Base-by-base conservation (phyloP, 768 basidiomycete species). In the Leucocoprinus birnbaumii region DNA sequence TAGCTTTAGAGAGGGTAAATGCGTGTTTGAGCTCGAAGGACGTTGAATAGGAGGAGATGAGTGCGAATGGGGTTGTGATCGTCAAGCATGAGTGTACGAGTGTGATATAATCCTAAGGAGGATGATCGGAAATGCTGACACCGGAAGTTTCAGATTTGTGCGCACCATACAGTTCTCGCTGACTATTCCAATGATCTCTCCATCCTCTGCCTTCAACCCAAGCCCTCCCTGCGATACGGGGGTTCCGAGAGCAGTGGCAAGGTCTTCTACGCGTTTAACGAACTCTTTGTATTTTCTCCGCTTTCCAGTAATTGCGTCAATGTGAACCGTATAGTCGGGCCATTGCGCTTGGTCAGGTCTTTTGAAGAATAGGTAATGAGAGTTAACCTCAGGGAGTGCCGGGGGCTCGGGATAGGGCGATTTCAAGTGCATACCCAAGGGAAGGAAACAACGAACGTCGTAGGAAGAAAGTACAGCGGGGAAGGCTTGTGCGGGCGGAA, bases 121-220 rank as follows among this genome's bases (percentile, higher is more conserved):
- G 11, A 3, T 10, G 14, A 47, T 13, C 2, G 47, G 26, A 38
- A 35, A 50, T 44, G 3, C n/a, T 19, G 11, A n/a, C 14, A 27
- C 35, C 24, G 26, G 40, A 21, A 25, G 31, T 31, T 31, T 35
- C 16, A 48, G 42, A 27, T 43, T 27, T 11, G 1, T 14, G 66
- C 82, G 59, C 67, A 88, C 89, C 65, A 84, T 63, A 34, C 79
- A 84, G 63, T 91, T 91, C 44, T 85, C 78, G 66, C 80, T 82
- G 63, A 89, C 77, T 14, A 91, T 80, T 5, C 86, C 89, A 18
- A 89, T 74, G 21, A 89, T 79, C 50, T 87, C 84, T 0, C 73
- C 73, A 18, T 77, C 71, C 40, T 71, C 71, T 0, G 66, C 65
- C 4, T 66, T 62, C 10, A 91, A 63, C 0, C 79, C 86, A 1